Conservation (phyloP, 352 stramenopile species). For the Globisporangium emineosum region DNA sequence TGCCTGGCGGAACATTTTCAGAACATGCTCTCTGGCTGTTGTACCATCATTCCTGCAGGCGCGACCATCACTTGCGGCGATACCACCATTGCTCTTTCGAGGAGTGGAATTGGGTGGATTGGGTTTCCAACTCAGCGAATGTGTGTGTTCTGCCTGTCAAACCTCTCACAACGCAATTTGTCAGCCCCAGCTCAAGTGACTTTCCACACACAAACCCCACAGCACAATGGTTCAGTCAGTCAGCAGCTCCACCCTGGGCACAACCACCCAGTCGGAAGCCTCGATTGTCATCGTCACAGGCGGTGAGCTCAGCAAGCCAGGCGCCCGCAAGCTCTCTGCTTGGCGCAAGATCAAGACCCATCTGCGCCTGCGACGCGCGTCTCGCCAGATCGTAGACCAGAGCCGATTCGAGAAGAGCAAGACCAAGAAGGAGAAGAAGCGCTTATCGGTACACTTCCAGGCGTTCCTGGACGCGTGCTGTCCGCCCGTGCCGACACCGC, state of each 20-base stretch:
- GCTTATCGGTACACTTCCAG: background rate
- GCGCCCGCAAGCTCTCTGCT: background rate
- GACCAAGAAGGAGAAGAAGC: background rate
- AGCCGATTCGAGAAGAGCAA: constrained; percentile 3
- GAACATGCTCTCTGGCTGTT: background rate
- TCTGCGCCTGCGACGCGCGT: background rate
- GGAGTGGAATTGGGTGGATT: background rate
- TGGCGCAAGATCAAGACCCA: constrained; percentile 5
- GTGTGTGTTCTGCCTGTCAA: background rate
- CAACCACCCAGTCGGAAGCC: constrained; percentile 1
- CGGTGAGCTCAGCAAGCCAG: background rate
- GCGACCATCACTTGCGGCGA: background rate
- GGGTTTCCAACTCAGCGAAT: background rate
- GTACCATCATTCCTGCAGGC: background rate
- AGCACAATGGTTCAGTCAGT: background rate
- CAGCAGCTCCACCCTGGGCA: background rate
- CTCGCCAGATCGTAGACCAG: constrained; percentile 3
- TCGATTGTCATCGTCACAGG: background rate
- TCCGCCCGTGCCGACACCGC: background rate
- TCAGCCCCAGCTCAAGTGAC: background rate
- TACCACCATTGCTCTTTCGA: constrained; percentile 4
- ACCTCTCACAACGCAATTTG: background rate
- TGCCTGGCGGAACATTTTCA: background rate
- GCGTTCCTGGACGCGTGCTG: constrained; percentile 7
- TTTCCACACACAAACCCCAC: background rate